Base-by-base conservation (phyloP, 148 eudicot genomes). In the Arctostaphylos glauca region DNA sequence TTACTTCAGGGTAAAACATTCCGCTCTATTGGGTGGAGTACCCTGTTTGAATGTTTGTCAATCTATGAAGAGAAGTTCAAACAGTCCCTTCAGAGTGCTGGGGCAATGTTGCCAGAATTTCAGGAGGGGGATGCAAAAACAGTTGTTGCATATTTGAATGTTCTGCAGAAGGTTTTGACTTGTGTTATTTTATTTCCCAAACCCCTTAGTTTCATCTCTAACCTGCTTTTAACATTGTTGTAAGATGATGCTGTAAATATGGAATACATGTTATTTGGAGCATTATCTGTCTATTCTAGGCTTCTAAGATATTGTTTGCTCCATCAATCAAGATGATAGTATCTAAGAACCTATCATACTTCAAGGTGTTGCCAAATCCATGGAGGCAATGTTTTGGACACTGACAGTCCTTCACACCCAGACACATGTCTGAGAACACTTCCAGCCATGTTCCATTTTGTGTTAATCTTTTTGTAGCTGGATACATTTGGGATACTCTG, bases 111-210 rank as follows among this genome's bases (percentile, higher is more conserved):
- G 85, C 99, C 98, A 66, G 98, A 94, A 85, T 93, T 94, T 82
- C 98, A 94, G 68, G 99, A 93, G 88, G 99, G 99, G 47, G 99
- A 96, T 88, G 97, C 99, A 56, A 94, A 92, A 94, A 97, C 98
- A 48, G 89, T 96, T 58, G 96, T 94, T 85, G 98, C 98, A 60
- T 96, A 96, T 83, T 84, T 96, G 88, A 87, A 82, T 76, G 97
- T 94, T 82, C 95, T 96, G 84, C 87, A 88, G 79, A 92, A 96
- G 99, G 99, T 96, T 46, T 76, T 50, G 47, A 83, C 66, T 62
- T 81, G 49, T 15, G 67, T 81, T 64, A 60, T 38, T 60, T 62
- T 78, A n/a, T 52, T 31, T 48, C 48, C 9, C 4, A 19, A 15
- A 14, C 47, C 18, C 18, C 12, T 21, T 44, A 47, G 55, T 58